Base-by-base conservation (phyloP, 23 red algal genomes). In the Gracilaria caudata region DNA sequence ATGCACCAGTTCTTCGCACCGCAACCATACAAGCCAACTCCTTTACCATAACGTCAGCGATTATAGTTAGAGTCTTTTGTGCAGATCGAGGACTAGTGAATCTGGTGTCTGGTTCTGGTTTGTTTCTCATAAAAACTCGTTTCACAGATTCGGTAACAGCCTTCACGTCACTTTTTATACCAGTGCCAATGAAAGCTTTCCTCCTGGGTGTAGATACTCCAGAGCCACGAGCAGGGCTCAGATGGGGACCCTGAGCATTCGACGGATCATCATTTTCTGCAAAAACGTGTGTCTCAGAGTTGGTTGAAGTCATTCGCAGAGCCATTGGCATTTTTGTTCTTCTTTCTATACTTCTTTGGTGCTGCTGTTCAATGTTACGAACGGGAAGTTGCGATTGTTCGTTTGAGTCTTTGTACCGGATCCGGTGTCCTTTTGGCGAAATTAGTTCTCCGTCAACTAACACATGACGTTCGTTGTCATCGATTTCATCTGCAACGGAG, bases 21-120 rank as follows among this genome's bases (percentile, higher is more conserved):
- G 70, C 70, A 17, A 75, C 70, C 37, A 75, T 46, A 21, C 70
- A 75, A 23, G 47, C 25, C 9, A 75, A 75, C 38, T 75, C 70
- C 33, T 47, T 75, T 11, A 24, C 33, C 70, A 75, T 75, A 46
- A 75, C 39, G 29, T 75, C 70, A 49, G 70, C 70, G 70, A 75
- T 36, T 24, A 75, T 43, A 40, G 40, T 26, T 5, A 75, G 7
- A 24, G 70, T 75, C 40, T 75, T 75, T 46, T 75, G 70, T 3
- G 70, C 70, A 25, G 70, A 75, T 13, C 70, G 37, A 49, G 70
- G 70, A 36, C 70, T 75, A 12, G 70, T 75, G 70, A 75, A 75
- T 75, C 70, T 25, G 2, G 70, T 75, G 21, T 75, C 70, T 75
- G 70, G 70, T 19, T 75, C 70, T 6, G 70, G 40, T 38, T 75